Evolutionary conservation across 441 rosid species (phyloP).

Genomic region (Populus hybrid): DNA sequence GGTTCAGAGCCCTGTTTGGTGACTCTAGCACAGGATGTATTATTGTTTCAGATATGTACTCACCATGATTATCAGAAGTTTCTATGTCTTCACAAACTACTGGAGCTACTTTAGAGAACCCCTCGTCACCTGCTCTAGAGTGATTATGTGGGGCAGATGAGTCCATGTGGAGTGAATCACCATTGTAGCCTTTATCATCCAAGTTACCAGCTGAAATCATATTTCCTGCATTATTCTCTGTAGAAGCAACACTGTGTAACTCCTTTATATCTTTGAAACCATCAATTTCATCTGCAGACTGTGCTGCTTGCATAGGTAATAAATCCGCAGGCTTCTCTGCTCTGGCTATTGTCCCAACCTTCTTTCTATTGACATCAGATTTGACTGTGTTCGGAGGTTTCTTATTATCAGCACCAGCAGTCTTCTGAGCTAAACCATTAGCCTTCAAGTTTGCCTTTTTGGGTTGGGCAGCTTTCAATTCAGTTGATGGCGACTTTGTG

Average conservation of each 20-base stretch:
- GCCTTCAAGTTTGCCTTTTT: constrained; percentile 40
- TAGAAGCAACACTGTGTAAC: constrained; percentile 34
- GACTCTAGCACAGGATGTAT: constrained; percentile 28
- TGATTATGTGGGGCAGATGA: constrained; percentile 14
- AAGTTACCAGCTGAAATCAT: constrained; percentile 12
- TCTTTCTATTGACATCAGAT: constrained; percentile 36
- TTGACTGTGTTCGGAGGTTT: constrained; percentile 26
- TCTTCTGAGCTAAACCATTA: constrained; percentile 39
- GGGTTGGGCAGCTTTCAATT: constrained; percentile 43
- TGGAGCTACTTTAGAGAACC: constrained; percentile 29
- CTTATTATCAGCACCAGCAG: constrained; percentile 31
- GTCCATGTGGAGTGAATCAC: constrained; percentile 9
- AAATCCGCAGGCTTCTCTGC: constrained; percentile 26
- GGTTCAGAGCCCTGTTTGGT: constrained; percentile 32
- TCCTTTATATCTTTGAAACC: constrained; percentile 65
- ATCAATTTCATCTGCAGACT: constrained; percentile 25
- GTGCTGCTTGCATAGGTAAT: constrained; percentile 27
- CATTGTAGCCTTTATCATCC: constrained; percentile 26
- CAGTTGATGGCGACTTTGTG: constrained; percentile 39
- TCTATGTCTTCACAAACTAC: constrained; percentile 32
- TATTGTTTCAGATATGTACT: constrained; percentile 27
- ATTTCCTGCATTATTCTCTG: constrained; percentile 34
- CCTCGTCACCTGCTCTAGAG: constrained; percentile 23
- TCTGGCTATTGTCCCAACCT: constrained; percentile 28
- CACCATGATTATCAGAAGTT: constrained; percentile 18